A percentile compares a stretch with the other conserved stretches of the same genome.
Conservation (phyloP, 2,329 filamentous ascomycete genomes). For the Fusarium ambrosium region DNA sequence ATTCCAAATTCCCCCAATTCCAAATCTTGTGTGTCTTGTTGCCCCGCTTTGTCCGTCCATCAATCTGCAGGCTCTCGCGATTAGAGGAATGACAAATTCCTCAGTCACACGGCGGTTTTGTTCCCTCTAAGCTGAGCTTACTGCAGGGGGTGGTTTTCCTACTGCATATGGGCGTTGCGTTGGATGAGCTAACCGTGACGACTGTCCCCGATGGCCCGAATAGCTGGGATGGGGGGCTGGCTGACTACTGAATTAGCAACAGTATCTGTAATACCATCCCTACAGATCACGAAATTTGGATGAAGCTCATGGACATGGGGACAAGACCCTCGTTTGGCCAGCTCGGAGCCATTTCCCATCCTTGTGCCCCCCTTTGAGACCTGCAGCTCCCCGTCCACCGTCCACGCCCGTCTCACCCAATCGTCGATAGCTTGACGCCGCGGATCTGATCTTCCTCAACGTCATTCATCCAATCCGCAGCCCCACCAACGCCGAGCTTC, state of each 20-base stretch:
- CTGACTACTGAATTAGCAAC: conserved; percentile 3
- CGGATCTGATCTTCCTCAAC: conserved; percentile 40
- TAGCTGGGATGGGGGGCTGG: conserved; percentile 7
- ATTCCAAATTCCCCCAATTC: conserved; percentile 4
- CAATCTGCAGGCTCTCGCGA: conserved; percentile 15
- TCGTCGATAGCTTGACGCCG: conserved; percentile 27
- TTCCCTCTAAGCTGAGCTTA: not conserved
- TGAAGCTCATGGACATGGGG: not conserved
- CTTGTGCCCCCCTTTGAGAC: conserved; percentile 18
- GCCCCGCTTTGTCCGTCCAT: conserved; percentile 30
- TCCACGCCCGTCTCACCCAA: conserved; percentile 24
- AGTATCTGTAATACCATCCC: not conserved
- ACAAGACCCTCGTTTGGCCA: not conserved
- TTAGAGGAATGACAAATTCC: conserved; percentile 36
- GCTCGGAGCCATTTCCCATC: conserved; percentile 1
- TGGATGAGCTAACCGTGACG: conserved; percentile 44
- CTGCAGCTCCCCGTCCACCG: conserved; percentile 16
- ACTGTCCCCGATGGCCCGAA: conserved; percentile 21
- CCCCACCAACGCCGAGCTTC: conserved; percentile 43
- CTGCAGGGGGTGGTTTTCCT: conserved; percentile 4
- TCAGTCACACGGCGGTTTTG: conserved; percentile 30
- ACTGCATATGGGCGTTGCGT: conserved; percentile 18
- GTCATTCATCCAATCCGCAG: conserved; percentile 50
- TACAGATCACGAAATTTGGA: not conserved
- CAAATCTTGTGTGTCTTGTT: conserved; percentile 18